Evolutionary conservation across 305 asterid species (phyloP).

Genomic region (Striga hermonthica): DNA sequence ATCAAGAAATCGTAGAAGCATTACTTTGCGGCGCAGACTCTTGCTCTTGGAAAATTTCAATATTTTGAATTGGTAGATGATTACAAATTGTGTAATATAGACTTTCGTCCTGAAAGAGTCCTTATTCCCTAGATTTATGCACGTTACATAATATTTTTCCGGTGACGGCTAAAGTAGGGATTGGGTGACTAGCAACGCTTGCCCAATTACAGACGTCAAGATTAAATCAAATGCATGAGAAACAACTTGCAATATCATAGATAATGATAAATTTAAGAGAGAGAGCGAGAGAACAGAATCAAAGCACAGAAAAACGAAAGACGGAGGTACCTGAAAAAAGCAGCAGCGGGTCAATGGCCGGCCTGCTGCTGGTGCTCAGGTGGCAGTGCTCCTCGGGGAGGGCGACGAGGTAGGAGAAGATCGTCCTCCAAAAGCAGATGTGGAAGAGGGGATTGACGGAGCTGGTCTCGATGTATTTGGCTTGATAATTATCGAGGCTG

Average conservation of each 20-base stretch:
- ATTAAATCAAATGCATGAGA: neutral
- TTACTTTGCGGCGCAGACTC: neutral
- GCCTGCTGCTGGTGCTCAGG: constrained; percentile 36
- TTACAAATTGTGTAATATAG: too few species aligned
- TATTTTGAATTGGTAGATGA: too few species aligned
- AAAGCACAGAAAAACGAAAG: neutral
- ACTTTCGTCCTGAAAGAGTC: too few species aligned
- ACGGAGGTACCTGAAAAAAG: neutral
- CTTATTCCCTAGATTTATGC: neutral
- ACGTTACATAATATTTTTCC: neutral
- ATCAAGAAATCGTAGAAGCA: neutral
- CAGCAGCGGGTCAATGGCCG: constrained; percentile 7
- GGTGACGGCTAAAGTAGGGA: neutral
- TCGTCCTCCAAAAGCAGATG: constrained; percentile 87
- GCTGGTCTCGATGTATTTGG: constrained; percentile 71
- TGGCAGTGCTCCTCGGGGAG: constrained; percentile 99
- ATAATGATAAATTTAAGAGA: neutral
- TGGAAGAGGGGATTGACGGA: constrained; percentile 68
- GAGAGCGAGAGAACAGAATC: too few species aligned
- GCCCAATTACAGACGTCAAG: neutral
- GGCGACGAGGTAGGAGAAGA: constrained; percentile 82
- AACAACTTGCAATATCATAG: neutral
- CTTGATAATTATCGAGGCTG: constrained; percentile 63
- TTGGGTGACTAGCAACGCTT: neutral
- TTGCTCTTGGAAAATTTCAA: too few species aligned